A percentile compares a stretch with the other conserved stretches of the same genome.
Conservation (phyloP, 768 basidiomycete species). For the Auricularia heimuer region DNA sequence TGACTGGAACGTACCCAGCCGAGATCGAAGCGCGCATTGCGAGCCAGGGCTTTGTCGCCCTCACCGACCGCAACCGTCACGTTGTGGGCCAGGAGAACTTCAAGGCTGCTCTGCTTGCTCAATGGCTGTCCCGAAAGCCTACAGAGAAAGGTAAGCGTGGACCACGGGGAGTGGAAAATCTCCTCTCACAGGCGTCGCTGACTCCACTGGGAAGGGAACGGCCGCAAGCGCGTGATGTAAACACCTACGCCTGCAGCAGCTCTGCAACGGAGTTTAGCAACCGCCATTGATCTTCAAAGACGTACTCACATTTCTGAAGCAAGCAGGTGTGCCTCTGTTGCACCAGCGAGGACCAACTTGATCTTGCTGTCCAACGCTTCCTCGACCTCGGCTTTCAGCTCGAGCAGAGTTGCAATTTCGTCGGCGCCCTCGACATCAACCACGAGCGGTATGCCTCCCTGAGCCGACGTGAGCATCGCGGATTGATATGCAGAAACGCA, state of each 20-base stretch:
- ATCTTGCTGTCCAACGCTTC: constrained; percentile 42
- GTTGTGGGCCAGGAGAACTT: constrained; percentile 22
- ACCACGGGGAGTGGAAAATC: no score
- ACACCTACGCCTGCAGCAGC: constrained; percentile 24
- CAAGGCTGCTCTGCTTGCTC: constrained; percentile 20
- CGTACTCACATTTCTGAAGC: constrained; percentile 49
- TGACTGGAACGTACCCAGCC: constrained; percentile 13
- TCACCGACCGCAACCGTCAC: constrained; percentile 20
- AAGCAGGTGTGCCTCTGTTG: constrained; percentile 52
- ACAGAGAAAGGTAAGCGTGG: no score
- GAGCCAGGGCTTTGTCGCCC: constrained; percentile 24
- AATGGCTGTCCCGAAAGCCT: no score
- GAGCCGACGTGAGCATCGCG: constrained; percentile 8
- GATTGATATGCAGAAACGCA: neutral
- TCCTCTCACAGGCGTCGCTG: constrained; percentile 17
- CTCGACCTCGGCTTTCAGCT: constrained; percentile 60
- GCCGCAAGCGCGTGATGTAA: constrained; percentile 25
- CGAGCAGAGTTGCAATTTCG: constrained; percentile 59
- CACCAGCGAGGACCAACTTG: constrained; percentile 54
- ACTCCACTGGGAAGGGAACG: constrained; percentile 28
- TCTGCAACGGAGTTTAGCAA: neutral
- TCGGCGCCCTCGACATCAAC: constrained; percentile 61
- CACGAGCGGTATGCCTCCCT: constrained; percentile 60
- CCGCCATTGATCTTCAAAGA: neutral
- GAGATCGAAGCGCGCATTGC: constrained; percentile 17